Evolutionary conservation across 805 yeast species (phyloP).

Genomic region (Komagataella phaffii): DNA sequence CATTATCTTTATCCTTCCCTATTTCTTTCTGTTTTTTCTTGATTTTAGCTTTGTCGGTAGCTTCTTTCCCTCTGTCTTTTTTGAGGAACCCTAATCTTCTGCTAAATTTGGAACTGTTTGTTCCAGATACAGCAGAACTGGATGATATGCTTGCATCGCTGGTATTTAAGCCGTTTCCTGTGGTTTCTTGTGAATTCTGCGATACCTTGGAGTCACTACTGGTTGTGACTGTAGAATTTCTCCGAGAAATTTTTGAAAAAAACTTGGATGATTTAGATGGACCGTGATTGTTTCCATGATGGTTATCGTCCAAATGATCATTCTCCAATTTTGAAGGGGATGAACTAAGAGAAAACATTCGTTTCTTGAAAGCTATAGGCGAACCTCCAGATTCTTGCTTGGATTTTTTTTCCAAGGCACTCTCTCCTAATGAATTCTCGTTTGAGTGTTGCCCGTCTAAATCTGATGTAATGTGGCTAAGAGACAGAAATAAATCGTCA

Average conservation of each 20-base stretch:
- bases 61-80: constrained; percentile 14
- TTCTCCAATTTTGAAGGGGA: constrained; percentile 16
- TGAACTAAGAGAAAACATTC: constrained; percentile 22
- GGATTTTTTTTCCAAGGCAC: background rate
- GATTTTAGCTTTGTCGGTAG: constrained; percentile 5
- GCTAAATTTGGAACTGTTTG: constrained; percentile 6
- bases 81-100: constrained; percentile 17
- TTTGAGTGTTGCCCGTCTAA: background rate
- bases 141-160: constrained; percentile 1
- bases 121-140: constrained; percentile 2
- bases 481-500: background rate
- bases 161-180: background rate
- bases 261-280: constrained; percentile 16
- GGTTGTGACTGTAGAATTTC: constrained; percentile 8
- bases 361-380: constrained; percentile 23
- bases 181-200: background rate
- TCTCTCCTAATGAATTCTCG: background rate
- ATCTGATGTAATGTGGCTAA: background rate
- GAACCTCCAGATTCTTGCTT: constrained; percentile 12
- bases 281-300: background rate
- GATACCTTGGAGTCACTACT: constrained; percentile 2
- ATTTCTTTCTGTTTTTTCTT: constrained; percentile 12
- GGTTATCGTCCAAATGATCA: background rate
- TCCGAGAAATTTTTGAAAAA: constrained; percentile 14
- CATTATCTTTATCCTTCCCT: constrained; percentile 6